Percentiles rank a stretch among this genome's conserved stretches.
Conservation (phyloP, 83 land plant species). For the Diphasiastrum complanatum region DNA sequence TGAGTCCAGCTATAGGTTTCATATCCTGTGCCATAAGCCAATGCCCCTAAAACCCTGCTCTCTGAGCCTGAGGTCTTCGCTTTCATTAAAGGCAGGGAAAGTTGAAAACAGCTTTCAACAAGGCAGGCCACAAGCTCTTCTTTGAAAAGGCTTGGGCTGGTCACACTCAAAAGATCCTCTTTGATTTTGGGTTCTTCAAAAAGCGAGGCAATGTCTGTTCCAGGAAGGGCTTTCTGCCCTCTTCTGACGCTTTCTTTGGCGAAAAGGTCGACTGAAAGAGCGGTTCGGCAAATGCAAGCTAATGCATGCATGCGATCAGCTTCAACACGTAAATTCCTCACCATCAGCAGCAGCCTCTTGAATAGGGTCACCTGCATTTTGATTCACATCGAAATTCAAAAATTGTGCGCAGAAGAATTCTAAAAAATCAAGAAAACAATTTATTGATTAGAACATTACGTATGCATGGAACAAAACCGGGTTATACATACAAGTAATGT, state of each 20-base stretch:
- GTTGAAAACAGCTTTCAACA: slow-evolving; percentile 98
- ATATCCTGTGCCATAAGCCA: slow-evolving; percentile 96
- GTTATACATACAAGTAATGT: not conserved
- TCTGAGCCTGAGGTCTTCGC: slow-evolving; percentile 76
- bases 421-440: slow-evolving; percentile 5
- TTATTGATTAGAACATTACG: too few relatives aligned
- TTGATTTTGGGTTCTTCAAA: slow-evolving; percentile 82
- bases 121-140: slow-evolving; percentile 95
- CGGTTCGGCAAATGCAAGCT: slow-evolving; percentile 96
- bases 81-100: slow-evolving; percentile 85
- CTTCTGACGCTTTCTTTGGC: slow-evolving; percentile 94
- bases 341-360: slow-evolving; percentile 94
- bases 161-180: slow-evolving; percentile 72
- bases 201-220: slow-evolving; percentile 91
- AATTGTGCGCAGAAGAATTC: not conserved
- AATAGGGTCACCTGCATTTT: slow-evolving; percentile 85
- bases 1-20: slow-evolving; percentile 98
- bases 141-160: slow-evolving; percentile 75
- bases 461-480: too few relatives aligned
- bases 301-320: slow-evolving; percentile 99
- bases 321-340: slow-evolving; percentile 92
- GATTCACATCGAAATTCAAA: too few relatives aligned
- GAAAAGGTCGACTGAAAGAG: slow-evolving; percentile 94
- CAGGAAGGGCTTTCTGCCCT: slow-evolving; percentile 89
- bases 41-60: slow-evolving; percentile 94